A percentile compares a stretch with the other conserved stretches of the same genome.
Conservation (phyloP, 2,329 filamentous ascomycete species). For the Sporothrix humicola region DNA sequence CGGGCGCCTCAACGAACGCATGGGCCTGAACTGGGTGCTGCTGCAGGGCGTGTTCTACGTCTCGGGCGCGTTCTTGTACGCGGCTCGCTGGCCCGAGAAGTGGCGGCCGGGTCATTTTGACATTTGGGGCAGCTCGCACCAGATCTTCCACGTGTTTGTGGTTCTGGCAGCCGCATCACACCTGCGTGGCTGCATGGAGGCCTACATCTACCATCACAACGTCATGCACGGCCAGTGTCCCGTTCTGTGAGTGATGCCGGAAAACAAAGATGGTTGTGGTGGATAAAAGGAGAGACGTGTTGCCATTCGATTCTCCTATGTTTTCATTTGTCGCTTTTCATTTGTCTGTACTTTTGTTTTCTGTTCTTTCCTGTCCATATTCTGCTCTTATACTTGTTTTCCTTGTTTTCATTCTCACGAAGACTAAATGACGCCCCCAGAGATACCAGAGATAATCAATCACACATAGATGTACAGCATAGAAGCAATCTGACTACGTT, state of each 20-base stretch:
- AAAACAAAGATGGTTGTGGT: background rate
- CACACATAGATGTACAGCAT: slow-evolving; percentile 13
- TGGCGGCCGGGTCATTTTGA: slow-evolving; percentile 80
- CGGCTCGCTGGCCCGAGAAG: slow-evolving; percentile 83
- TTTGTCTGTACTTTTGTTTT: background rate
- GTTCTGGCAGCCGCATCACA: slow-evolving; percentile 82
- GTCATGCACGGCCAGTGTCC: slow-evolving; percentile 59
- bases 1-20: slow-evolving; percentile 68
- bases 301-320: background rate
- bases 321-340: background rate
- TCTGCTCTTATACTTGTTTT: background rate
- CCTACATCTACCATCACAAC: slow-evolving; percentile 84
- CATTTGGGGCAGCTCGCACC: slow-evolving; percentile 91
- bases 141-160: slow-evolving; percentile 93
- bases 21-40: slow-evolving; percentile 81
- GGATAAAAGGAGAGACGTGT: background rate
- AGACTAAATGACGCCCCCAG: slow-evolving; percentile 15
- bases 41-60: slow-evolving; percentile 85
- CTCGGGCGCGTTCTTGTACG: slow-evolving; percentile 83
- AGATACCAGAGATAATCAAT: slow-evolving; percentile 15
- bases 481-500: slow-evolving; percentile 10
- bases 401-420: background rate
- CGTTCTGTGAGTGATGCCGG: background rate
- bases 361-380: background rate
- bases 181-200: slow-evolving; percentile 78